phyloP scores from a whole-genome alignment of 495 filamentous ascomycete species.

The Choiromyces venosus region DNA sequence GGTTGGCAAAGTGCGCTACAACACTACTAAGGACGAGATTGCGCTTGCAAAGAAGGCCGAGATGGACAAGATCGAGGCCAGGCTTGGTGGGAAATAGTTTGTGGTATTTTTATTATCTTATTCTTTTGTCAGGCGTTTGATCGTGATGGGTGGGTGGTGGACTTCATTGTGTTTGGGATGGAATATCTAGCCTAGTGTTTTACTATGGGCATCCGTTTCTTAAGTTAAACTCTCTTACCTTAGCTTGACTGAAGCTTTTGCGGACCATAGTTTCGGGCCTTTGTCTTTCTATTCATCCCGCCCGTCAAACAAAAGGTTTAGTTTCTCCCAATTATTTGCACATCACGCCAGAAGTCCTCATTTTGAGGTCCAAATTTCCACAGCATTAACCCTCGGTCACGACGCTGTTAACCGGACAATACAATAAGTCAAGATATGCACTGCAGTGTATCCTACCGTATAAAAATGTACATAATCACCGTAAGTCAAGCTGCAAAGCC shows the following conservation, averaged over 20 bases:
- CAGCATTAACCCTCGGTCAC: too few species aligned
- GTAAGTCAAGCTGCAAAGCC: too few species aligned
- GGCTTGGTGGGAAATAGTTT: conserved; percentile 48
- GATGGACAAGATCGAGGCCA: conserved; percentile 66
- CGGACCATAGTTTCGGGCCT: not conserved
- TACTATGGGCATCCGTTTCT: not conserved
- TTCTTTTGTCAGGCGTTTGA: not conserved
- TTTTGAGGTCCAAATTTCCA: too few species aligned
- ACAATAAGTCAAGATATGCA: too few species aligned
- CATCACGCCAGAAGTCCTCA: too few species aligned
- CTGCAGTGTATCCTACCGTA: too few species aligned
- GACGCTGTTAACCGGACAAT: too few species aligned
- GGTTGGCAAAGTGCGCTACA: conserved; percentile 57
- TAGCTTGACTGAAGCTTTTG: not conserved
- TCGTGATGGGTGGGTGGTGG: not conserved
- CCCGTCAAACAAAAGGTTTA: not conserved
- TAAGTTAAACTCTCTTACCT: not conserved
- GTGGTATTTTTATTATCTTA: not conserved
- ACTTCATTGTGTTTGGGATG: not conserved
- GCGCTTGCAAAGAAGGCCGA: conserved; percentile 59
- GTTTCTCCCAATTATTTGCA: not conserved
- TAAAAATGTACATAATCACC: too few species aligned
- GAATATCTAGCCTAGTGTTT: not conserved
- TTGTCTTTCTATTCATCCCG: not conserved
- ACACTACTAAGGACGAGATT: conserved; percentile 75